Conservation (phyloP, 768 basidiomycete genomes). For the Roridomyces roridus region DNA sequence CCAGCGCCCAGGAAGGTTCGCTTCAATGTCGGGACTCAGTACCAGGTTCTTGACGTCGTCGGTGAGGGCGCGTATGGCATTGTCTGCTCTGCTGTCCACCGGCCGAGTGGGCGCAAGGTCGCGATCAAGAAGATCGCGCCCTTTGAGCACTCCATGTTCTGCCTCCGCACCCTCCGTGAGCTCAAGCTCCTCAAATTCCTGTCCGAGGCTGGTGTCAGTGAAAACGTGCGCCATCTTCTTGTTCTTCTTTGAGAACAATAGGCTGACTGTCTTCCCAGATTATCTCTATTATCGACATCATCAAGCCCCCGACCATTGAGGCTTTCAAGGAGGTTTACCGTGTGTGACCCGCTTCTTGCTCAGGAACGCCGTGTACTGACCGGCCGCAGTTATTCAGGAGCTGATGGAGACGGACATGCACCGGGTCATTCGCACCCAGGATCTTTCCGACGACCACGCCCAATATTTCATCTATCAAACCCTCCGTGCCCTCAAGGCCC, state of each 20-base stretch:
- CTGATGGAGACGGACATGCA: conserved; percentile 95
- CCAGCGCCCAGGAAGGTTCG: conserved; percentile 82
- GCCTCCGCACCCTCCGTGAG: conserved; percentile 87
- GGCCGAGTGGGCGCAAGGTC: conserved; percentile 87
- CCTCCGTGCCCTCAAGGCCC: conserved; percentile 90
- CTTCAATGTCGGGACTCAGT: conserved; percentile 88
- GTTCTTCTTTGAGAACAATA: neutral
- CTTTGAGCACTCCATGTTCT: conserved; percentile 96
- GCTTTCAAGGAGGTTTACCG: conserved; percentile 87
- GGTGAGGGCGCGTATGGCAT: conserved; percentile 95
- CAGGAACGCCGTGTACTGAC: neutral
- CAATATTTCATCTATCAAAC: conserved; percentile 98
- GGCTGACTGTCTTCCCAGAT: conserved; percentile 42
- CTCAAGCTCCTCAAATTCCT: conserved; percentile 84
- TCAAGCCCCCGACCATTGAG: conserved; percentile 77
- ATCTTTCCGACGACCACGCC: conserved; percentile 92
- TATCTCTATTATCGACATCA: conserved; percentile 94
- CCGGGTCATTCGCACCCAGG: conserved; percentile 94
- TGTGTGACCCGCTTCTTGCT: conserved; percentile 40
- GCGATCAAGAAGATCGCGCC: conserved; percentile 97
- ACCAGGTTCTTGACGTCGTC: conserved; percentile 86
- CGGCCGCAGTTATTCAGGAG: conserved; percentile 55
- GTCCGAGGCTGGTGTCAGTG: conserved; percentile 87
- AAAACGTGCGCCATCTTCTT: conserved; percentile 64
- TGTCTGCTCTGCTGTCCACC: conserved; percentile 91